These are phyloP conservation scores for Agaricus bisporus DNA, from an alignment of 768 basidiomycete species.

Conservation along the genomic window DNA sequence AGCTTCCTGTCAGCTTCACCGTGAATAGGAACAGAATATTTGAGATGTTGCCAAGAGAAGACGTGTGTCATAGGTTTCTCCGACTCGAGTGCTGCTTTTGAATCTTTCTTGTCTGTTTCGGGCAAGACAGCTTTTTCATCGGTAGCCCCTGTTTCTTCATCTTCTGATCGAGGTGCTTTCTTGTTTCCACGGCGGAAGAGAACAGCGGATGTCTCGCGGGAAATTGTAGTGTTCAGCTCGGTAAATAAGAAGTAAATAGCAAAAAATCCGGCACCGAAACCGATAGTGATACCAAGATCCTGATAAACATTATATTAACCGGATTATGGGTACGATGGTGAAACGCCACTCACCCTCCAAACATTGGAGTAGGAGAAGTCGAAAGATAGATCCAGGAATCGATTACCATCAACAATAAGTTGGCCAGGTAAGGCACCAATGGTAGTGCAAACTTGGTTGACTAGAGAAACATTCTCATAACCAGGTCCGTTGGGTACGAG, in stretches of 20 bases:
- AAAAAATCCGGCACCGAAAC: conserved; percentile 58
- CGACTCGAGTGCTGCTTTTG: conserved; percentile 18
- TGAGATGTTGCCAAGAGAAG: conserved; percentile 77
- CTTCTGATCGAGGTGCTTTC: not conserved
- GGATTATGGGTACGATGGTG: not conserved
- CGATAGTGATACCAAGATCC: conserved; percentile 65
- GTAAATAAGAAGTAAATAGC: conserved; percentile 49
- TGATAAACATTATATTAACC: conserved; percentile 15
- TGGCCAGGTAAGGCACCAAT: conserved; percentile 59
- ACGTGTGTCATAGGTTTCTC: conserved; percentile 39
- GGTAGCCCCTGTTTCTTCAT: conserved; percentile 14
- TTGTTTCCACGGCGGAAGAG: conserved; percentile 61
- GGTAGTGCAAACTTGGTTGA: conserved; percentile 72
- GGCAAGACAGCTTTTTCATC: conserved; percentile 20
- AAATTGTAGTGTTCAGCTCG: conserved; percentile 39
- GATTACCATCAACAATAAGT: conserved; percentile 49
- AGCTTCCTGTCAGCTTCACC: conserved; percentile 41
- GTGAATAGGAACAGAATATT: conserved; percentile 60
- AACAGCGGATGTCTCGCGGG: conserved; percentile 32
- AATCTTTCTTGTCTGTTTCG: conserved; percentile 18
- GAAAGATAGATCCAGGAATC: conserved; percentile 42
- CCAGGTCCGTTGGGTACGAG: conserved; percentile 58
- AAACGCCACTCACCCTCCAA: conserved; percentile 32
- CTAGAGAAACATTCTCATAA: conserved; percentile 49
- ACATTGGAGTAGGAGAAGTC: conserved; percentile 33